These are phyloP conservation scores for Wakefieldia striispora DNA, from an alignment of 768 basidiomycete genomes.

Conservation along the genomic window DNA sequence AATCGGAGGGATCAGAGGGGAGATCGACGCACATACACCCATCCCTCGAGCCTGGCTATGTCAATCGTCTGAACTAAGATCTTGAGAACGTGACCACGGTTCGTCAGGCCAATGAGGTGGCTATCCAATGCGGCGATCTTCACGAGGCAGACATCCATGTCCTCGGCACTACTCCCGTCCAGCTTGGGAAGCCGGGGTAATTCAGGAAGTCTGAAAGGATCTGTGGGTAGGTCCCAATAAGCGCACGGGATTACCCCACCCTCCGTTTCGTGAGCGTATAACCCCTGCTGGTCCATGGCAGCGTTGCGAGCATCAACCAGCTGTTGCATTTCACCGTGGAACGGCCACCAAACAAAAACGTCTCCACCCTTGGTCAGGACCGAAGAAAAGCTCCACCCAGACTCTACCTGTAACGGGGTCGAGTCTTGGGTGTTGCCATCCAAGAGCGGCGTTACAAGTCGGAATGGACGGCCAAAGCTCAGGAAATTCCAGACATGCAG, in stretches of 20 bases:
- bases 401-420: constrained; percentile 61
- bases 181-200: constrained; percentile 62
- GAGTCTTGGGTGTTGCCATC: constrained; percentile 45
- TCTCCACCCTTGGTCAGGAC: constrained; percentile 70
- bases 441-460: constrained; percentile 41
- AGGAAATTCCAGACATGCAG: constrained; percentile 70
- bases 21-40: constrained; percentile 68
- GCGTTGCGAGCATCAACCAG: constrained; percentile 38
- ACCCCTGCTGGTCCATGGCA: constrained; percentile 43
- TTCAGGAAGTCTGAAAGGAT: constrained; percentile 57
- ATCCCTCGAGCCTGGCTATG: constrained; percentile 39
- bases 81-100: constrained; percentile 73
- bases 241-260: constrained; percentile 56
- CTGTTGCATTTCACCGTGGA: constrained; percentile 41
- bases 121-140: constrained; percentile 80
- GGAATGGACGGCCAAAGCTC: constrained; percentile 78
- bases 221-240: constrained; percentile 52
- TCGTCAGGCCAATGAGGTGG: constrained; percentile 76
- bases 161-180: constrained; percentile 20
- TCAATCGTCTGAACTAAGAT: constrained; percentile 48
- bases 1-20: not conserved
- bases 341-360: constrained; percentile 76
- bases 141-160: constrained; percentile 49
- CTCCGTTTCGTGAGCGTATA: constrained; percentile 31
- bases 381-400: constrained; percentile 80